phyloP scores from a whole-genome alignment of 2,329 filamentous ascomycete species.

The Curvularia verruculosa region DNA sequence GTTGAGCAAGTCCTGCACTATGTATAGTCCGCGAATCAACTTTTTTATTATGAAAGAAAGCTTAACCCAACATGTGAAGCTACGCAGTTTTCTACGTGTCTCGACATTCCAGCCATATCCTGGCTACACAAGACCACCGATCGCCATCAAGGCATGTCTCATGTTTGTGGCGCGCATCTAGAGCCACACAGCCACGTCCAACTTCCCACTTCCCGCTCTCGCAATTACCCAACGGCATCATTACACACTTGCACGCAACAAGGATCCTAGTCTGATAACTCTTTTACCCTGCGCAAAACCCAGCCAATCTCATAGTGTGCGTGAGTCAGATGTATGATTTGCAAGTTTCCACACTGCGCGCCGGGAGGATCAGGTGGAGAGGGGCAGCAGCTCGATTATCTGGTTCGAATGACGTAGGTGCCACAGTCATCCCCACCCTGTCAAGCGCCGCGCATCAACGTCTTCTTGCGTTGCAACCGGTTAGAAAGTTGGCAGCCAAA shows the following conservation, averaged over 20 bases:
- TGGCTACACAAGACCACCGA: background rate
- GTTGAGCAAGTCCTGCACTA: background rate
- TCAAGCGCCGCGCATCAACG: background rate
- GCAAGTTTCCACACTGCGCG: background rate
- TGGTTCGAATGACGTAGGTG: slow-evolving; percentile 3
- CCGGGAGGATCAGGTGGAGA: background rate
- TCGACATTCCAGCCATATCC: background rate
- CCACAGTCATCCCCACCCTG: background rate
- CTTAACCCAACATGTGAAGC: background rate
- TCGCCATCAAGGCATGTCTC: background rate
- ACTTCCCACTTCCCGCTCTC: background rate
- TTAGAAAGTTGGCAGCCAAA: background rate
- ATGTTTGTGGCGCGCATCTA: background rate
- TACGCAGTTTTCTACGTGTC: background rate
- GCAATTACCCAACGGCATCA: background rate
- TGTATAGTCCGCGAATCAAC: background rate
- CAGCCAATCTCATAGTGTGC: background rate
- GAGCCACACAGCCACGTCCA: background rate
- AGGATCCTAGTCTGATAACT: background rate
- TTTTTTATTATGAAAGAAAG: background rate
- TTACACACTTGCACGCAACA: background rate
- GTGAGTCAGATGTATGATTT: background rate
- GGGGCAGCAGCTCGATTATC: background rate
- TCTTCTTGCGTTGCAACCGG: background rate
- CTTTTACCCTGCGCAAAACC: background rate